Conservation (phyloP, 306 rosid genomes). For the Begonia peltatifolia region DNA sequence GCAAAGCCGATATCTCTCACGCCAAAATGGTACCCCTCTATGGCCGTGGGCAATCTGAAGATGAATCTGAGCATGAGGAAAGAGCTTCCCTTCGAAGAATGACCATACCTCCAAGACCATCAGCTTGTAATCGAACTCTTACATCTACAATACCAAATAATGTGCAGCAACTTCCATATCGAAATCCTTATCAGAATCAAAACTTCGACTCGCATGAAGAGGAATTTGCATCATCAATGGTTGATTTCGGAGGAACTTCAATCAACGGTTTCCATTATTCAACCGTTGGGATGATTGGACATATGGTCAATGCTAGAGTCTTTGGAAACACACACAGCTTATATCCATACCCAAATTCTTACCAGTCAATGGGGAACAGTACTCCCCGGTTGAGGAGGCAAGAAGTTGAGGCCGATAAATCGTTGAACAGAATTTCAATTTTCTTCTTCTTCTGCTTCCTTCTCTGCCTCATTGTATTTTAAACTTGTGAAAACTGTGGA, state of each 20-base stretch:
- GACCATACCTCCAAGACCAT: conserved; percentile 64
- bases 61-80: conserved; percentile 9
- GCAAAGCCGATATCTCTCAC: conserved; percentile 71
- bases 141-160: conserved; percentile 11
- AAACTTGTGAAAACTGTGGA: conserved; percentile 1
- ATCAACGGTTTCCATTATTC: conserved; percentile 33
- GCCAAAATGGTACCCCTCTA: conserved; percentile 78
- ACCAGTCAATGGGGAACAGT: conserved; percentile 23
- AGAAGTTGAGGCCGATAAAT: conserved; percentile 65
- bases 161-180: conserved; percentile 50
- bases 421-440: conserved; percentile 52
- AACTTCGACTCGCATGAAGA: conserved; percentile 29
- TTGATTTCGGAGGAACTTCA: conserved; percentile 23
- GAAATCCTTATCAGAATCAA: conserved; percentile 42
- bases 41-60: conserved; percentile 40
- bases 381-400: conserved; percentile 63
- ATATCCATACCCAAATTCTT: conserved; percentile 38
- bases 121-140: conserved; percentile 29
- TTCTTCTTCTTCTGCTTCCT: conserved; percentile 76
- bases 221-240: conserved; percentile 24
- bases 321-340: conserved; percentile 44
- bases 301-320: conserved; percentile 48
- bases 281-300: conserved; percentile 48
- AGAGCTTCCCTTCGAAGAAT: conserved; percentile 14
- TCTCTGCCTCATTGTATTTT: conserved; percentile 64